Base-by-base conservation (phyloP, 306 rosid species). In the Rubus parviflorus region DNA sequence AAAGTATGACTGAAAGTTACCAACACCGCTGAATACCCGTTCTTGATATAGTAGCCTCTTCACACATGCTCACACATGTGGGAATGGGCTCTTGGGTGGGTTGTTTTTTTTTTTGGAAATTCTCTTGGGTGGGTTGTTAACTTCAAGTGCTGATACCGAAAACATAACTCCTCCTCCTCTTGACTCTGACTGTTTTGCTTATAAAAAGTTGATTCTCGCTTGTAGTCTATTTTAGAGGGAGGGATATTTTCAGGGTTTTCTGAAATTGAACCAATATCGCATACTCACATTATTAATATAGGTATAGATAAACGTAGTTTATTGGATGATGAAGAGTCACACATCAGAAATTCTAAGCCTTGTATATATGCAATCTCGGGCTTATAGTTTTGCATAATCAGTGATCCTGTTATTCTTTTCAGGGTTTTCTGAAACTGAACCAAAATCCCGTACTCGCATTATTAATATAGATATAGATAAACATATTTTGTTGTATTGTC, bases 401-500 rank as follows among this genome's bases (percentile, higher is more conserved):
- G 56, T 51, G 56, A 51, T 51, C 57, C 16, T 52, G 20, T 52
- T 17, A 52, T 52, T 22, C 57, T 52, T 52, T 52, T 52, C 20
- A 2, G 57, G 22, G 20, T 52, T 52, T 52, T 52, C 20, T 52
- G 20, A 52, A 17, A 52, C 57, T 52, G 57, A 52, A 16, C 22
- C 17, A 52, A 16, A 52, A 16, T 17, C 17, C n/a, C 9, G 20
- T 17, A 17, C 57, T 52, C 2, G 2, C 56, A 15, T 45, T 52
- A 52, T 17, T 52, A 52, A 19, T 52, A 19, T 52, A 52, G 2
- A 51, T 51, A 17, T 19, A 15, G 57, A 17, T 52, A 15, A 52
- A 17, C 57, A 52, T 52, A 52, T 1, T 52, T 52, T 16, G 57
- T 52, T 52, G 57, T 77, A 75, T 79, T 77, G 38, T 70, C 58